Conservation (phyloP, 495 filamentous ascomycete species). For the Penicillium alfredii region DNA sequence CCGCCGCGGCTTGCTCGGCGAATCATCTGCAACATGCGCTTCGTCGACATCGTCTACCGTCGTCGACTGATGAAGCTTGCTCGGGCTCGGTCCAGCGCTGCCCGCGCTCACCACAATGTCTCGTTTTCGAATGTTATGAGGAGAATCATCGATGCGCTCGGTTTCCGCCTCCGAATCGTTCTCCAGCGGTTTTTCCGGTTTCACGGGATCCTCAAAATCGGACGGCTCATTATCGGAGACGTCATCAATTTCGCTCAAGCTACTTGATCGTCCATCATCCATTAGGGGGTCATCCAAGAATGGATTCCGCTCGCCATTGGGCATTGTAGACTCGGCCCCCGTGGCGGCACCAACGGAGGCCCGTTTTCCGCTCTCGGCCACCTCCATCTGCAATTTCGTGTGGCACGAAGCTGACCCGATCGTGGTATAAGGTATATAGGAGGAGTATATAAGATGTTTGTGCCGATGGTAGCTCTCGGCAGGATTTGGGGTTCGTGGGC, state of each 20-base stretch:
- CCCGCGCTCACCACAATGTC: conserved; percentile 54
- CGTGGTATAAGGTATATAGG: conserved; percentile 3
- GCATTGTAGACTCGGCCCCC: conserved; percentile 26
- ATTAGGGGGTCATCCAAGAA: conserved; percentile 35
- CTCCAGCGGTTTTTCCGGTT: conserved; percentile 40
- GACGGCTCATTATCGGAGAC: conserved; percentile 54
- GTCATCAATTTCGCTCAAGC: conserved; percentile 91
- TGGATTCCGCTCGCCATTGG: conserved; percentile 38
- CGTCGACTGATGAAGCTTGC: conserved; percentile 56
- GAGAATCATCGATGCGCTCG: conserved; percentile 89
- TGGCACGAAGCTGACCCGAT: not conserved
- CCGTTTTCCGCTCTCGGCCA: conserved; percentile 37
- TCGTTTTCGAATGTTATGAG: conserved; percentile 60
- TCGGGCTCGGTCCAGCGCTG: conserved; percentile 55
- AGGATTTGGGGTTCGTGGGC: conserved; percentile 9
- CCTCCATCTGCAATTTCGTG: conserved; percentile 31
- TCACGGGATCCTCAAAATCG: conserved; percentile 46
- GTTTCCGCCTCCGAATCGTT: conserved; percentile 98
- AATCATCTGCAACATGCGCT: conserved; percentile 33
- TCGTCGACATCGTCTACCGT: conserved; percentile 42
- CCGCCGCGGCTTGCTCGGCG: conserved; percentile 36
- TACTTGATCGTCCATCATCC: conserved; percentile 55
- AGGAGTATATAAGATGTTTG: conserved; percentile 3
- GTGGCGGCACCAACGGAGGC: conserved; percentile 30
- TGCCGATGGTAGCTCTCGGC: conserved; percentile 11